Evolutionary conservation across 768 basidiomycete genomes (phyloP), one percentile per base, ranked within the genome.

Genomic region (Podaxis sp.): DNA sequence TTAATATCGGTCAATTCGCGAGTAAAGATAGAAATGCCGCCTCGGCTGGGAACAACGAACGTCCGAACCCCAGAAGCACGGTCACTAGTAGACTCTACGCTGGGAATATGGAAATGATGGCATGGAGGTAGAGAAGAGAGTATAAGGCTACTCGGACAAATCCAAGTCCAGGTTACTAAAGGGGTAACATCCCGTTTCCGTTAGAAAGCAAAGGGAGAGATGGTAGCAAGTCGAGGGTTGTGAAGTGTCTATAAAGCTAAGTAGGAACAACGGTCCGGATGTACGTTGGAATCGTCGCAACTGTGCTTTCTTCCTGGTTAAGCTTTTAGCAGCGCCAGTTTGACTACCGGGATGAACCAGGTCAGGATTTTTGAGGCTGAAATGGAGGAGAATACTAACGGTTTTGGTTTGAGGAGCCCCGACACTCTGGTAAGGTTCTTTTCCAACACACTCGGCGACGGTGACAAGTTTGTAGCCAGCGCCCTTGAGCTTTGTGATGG

Each of bases 401-500:
- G 65, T 66, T 25, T 59, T 68, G 10, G 59, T 55, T 28, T 64
- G 62, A 10, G 74, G 67, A 14, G 65, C 28, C 4, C 55, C 63
- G 28, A 73, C 63, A 18, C 59, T 68, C 62, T 72, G 72, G 57
- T 77, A 77, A 13, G 76, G 64, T 10, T 63, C 40, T 57, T 67
- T 47, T 11, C 71, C 74, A 11, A 76, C 59, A 38, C 76, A 78
- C 44, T 76, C 73, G 3, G 74, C 74, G 3, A 77, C 62, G 6
- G 73, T 74, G 23, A 76, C 77, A 38, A 78, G 70, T 18, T 63
- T 67, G 63, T 77, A 77, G 6, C 75, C 76, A 1, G 74, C 76
- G 2, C 50, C 63, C 59, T 76, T 59, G 40, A 78, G 68, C n/a
- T 61, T 63, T 27, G 46, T 23, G 47, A 78, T 72, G 1, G 73